Percentiles rank a stretch among this genome's conserved stretches.
These are phyloP conservation scores for Sordariomycetes sp. DNA, from an alignment of 2,329 filamentous ascomycete species.

Conservation along the genomic window DNA sequence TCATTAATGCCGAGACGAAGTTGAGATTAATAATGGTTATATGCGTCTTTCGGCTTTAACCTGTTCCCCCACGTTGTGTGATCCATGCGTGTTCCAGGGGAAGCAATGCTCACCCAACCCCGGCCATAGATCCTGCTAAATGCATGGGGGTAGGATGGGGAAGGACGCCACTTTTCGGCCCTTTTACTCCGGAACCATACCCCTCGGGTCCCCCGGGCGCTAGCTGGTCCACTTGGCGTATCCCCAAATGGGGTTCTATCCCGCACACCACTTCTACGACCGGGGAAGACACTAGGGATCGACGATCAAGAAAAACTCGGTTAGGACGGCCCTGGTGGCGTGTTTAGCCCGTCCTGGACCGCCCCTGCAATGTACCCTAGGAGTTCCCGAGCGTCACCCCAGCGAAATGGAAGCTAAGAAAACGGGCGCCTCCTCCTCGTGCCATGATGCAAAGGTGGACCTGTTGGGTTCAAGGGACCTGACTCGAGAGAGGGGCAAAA, in stretches of 20 bases:
- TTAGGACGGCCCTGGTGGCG: background rate
- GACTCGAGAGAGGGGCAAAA: too few relatives aligned
- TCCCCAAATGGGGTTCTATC: background rate
- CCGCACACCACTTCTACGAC: background rate
- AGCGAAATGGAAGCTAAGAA: background rate
- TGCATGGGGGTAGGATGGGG: background rate
- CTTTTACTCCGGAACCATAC: background rate
- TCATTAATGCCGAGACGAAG: too few relatives aligned
- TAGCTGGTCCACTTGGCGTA: background rate
- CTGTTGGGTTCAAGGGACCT: background rate
- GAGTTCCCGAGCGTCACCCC: background rate
- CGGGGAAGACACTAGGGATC: background rate
- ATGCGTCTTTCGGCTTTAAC: too few relatives aligned
- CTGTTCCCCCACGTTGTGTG: too few relatives aligned
- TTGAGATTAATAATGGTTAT: too few relatives aligned
- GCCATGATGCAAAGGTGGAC: background rate
- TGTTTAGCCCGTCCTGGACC: background rate
- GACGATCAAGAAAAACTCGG: background rate
- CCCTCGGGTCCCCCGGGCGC: background rate
- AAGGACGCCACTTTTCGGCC: background rate
- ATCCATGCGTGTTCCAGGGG: background rate
- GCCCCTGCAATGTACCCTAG: too few relatives aligned
- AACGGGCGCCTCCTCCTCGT: background rate
- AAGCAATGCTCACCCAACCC: background rate
- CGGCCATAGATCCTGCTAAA: background rate